A percentile compares a stretch with the other conserved stretches of the same genome.
These are phyloP conservation scores for Taiwanofungus camphoratus DNA, from an alignment of 1,284 basidiomycete species.

Conservation along the genomic window DNA sequence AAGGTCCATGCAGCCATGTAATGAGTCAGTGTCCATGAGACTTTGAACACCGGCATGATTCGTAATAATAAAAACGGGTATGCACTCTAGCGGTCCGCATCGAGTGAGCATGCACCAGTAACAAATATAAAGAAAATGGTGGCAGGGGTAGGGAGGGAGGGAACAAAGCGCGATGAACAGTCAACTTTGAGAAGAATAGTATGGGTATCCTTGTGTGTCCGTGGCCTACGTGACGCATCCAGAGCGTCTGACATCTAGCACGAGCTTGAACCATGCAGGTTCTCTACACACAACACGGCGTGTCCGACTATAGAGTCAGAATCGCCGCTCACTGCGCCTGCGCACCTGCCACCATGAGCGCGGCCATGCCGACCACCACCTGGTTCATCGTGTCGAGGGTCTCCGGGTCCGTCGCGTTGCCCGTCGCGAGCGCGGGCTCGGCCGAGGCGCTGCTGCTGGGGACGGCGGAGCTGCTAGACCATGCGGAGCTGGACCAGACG, in stretches of 20 bases:
- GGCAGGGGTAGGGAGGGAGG: no score
- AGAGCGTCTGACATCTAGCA: background rate
- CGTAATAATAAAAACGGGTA: no score
- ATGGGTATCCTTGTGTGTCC: constrained; percentile 12
- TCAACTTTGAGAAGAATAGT: no score
- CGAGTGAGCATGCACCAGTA: no score
- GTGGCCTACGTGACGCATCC: background rate
- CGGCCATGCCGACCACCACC: constrained; percentile 34
- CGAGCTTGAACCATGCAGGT: background rate
- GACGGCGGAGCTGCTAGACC: constrained; percentile 9
- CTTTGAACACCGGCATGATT: no score
- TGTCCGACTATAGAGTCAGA: no score
- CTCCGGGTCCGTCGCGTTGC: constrained; percentile 21
- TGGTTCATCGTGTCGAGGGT: constrained; percentile 31
- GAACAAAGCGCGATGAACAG: no score
- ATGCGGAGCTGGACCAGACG: constrained; percentile 18
- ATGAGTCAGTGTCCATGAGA: no score
- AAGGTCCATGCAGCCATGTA: no score
- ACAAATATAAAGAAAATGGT: no score
- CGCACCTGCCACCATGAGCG: constrained; percentile 26
- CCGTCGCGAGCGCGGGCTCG: constrained; percentile 23
- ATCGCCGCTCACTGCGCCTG: constrained; percentile 11
- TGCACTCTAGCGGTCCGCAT: no score
- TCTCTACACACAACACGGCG: background rate
- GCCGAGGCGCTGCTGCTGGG: constrained; percentile 25